Base-by-base conservation (phyloP, 768 basidiomycete genomes). In the Calvatia gigantea region DNA sequence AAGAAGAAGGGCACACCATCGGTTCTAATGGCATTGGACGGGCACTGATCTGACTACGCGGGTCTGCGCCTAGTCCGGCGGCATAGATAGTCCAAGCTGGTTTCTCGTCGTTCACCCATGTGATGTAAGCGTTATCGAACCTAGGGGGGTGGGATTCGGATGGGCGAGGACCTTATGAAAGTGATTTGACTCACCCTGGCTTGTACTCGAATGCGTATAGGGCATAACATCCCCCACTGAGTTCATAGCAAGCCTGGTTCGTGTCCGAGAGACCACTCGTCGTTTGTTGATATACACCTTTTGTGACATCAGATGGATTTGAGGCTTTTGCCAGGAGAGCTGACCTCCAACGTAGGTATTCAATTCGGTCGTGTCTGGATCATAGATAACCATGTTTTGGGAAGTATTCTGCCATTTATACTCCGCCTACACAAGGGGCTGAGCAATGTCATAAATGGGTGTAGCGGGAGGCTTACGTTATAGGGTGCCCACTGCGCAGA, bases 11-110 rank as follows among this genome's bases (percentile, higher is more conserved):
- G 28, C 66, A 28, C 61, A 83, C 83, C 83, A 89, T 85, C 0
- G 88, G 88, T 60, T 89, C 88, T 59, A 77, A 71, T 0, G 85
- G 72, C 35, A 90, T 73, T 3, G 77, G 73, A n/a, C 88, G 72
- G 8, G 75, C 68, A 4, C 73, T 64, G 37, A 89, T 83, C 52
- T 84, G 76, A 0, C 75, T 74, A 15, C 64, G 61, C 12, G 72
- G 23, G 67, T 90, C 82, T 0, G 78, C 61, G 0, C 64, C 82
- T 46, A 87, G 44, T 4, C 77, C 87, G 11, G 69, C 69, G 3
- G 70, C 72, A 47, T 73, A 69, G 43, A 87, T 56, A 6, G 84
- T 85, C 86, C 85, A 87, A 6, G 80, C 74, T 3, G 71, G 69
- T 52, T 75, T 72, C 56, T 69, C 75, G 49, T 84, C 69, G 62